Evolutionary conservation across 192 early-diverging fungal genomes (phyloP).

Genomic region (Backusella sp.): DNA sequence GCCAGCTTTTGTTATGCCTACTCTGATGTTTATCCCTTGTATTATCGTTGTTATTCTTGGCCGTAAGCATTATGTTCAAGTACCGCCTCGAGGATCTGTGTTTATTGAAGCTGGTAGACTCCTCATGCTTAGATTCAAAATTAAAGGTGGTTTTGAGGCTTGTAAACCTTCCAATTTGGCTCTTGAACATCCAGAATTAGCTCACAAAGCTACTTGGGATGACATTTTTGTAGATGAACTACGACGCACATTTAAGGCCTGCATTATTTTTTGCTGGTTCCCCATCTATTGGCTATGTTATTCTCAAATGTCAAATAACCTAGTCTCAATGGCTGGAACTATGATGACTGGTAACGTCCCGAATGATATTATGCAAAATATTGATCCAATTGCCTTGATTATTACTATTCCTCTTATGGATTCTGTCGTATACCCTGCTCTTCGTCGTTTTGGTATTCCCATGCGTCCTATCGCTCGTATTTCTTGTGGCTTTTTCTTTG

Average conservation of each 20-base stretch:
- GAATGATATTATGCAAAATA: conserved; percentile 68
- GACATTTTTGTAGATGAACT: conserved; percentile 76
- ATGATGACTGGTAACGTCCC: conserved; percentile 60
- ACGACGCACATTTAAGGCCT: conserved; percentile 57
- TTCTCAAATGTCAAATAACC: conserved; percentile 61
- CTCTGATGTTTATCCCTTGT: conserved; percentile 46
- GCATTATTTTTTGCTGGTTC: conserved; percentile 68
- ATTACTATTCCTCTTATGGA: conserved; percentile 77
- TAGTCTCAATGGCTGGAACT: conserved; percentile 62
- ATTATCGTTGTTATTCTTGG: conserved; percentile 51
- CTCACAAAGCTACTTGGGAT: conserved; percentile 54
- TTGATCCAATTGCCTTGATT: conserved; percentile 68
- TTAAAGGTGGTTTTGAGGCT: conserved; percentile 50
- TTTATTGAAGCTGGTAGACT: conserved; percentile 45
- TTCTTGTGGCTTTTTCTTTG: conserved; percentile 64
- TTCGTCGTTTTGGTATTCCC: conserved; percentile 48
- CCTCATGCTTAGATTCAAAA: conserved; percentile 16
- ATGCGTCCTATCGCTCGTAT: conserved; percentile 67
- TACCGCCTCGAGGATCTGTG: conserved; percentile 60
- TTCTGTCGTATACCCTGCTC: conserved; percentile 57
- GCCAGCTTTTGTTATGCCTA: conserved; percentile 58
- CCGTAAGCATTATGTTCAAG: conserved; percentile 50
- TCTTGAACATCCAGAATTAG: conserved; percentile 25
- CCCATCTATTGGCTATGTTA: conserved; percentile 80
- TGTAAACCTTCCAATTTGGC: conserved; percentile 59